These are phyloP conservation scores for Lichina pygmaea DNA, from an alignment of 495 filamentous ascomycete species.

Conservation along the genomic window DNA sequence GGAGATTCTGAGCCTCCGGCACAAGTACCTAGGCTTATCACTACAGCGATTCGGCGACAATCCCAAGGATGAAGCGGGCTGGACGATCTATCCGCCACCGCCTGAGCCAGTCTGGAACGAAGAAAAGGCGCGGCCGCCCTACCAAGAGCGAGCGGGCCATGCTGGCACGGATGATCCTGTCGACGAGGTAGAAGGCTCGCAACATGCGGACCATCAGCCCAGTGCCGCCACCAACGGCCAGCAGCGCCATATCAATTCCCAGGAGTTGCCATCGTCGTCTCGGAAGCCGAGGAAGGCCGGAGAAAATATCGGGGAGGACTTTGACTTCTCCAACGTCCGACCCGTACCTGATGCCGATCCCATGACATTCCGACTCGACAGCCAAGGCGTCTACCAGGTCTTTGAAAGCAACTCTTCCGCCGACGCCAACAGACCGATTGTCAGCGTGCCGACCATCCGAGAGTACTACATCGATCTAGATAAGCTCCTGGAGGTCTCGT, in stretches of 20 bases:
- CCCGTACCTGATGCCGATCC: constrained; percentile 44
- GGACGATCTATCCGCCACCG: constrained; percentile 75
- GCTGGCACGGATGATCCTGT: background rate
- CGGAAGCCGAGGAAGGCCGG: constrained; percentile 54
- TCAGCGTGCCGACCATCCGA: constrained; percentile 62
- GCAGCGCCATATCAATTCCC: background rate
- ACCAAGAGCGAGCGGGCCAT: background rate
- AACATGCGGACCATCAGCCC: constrained; percentile 24
- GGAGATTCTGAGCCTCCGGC: constrained; percentile 54
- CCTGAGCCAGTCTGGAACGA: constrained; percentile 77
- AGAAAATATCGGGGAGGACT: constrained; percentile 75
- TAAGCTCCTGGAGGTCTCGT: constrained; percentile 52
- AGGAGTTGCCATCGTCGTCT: constrained; percentile 4
- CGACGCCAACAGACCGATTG: constrained; percentile 34
- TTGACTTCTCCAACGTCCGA: constrained; percentile 47
- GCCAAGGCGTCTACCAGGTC: constrained; percentile 72
- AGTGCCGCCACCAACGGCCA: constrained; percentile 9
- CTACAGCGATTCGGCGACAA: constrained; percentile 57
- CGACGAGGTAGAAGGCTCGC: background rate
- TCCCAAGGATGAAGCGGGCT: constrained; percentile 57
- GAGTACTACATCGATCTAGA: constrained; percentile 96
- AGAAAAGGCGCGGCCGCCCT: constrained; percentile 22
- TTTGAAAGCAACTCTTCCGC: constrained; percentile 39
- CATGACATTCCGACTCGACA: constrained; percentile 51
- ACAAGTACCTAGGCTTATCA: constrained; percentile 75